Evolutionary conservation across 106 monocot genomes (phyloP).

Genomic region (Allium sativum): DNA sequence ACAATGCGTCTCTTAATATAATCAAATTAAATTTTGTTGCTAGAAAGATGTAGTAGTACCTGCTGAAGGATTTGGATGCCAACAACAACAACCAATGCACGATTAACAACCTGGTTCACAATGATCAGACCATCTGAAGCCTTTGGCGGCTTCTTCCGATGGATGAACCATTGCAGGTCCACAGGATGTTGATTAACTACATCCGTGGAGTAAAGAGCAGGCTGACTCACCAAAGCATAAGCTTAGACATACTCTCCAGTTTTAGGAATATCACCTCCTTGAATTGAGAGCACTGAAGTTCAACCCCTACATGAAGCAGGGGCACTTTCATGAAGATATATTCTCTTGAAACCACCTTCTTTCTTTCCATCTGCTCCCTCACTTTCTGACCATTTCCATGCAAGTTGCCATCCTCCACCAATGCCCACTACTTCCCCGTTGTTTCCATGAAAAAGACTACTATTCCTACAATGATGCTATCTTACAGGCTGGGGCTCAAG

Average conservation of each 20-base stretch:
- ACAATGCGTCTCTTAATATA: no score
- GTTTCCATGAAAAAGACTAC: no score
- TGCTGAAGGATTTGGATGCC: no score
- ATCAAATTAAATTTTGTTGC: no score
- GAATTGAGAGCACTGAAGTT: slow-evolving; percentile 16
- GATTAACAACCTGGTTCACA: slow-evolving; percentile 30
- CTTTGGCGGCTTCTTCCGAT: slow-evolving; percentile 14
- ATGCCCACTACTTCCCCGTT: slow-evolving; percentile 20
- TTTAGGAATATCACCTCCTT: slow-evolving; percentile 9
- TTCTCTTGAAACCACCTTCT: slow-evolving; percentile 14
- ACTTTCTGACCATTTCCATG: slow-evolving; percentile 37
- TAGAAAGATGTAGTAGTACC: no score
- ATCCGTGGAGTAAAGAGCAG: slow-evolving; percentile 29
- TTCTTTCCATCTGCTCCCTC: no score
- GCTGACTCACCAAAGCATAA: slow-evolving; percentile 28
- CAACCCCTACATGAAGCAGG: slow-evolving; percentile 17
- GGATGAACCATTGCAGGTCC: slow-evolving; percentile 30
- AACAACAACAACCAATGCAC: slow-evolving; percentile 28
- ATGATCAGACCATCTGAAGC: slow-evolving; percentile 23
- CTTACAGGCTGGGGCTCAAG: no score
- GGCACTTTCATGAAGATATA: slow-evolving; percentile 17
- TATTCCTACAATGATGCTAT: no score
- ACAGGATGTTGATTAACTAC: slow-evolving; percentile 15
- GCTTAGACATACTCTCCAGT: no score
- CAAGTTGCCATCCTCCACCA: slow-evolving; percentile 42